Evolutionary conservation across 306 rosid genomes (phyloP).

Genomic region (Trifolium subterraneum): DNA sequence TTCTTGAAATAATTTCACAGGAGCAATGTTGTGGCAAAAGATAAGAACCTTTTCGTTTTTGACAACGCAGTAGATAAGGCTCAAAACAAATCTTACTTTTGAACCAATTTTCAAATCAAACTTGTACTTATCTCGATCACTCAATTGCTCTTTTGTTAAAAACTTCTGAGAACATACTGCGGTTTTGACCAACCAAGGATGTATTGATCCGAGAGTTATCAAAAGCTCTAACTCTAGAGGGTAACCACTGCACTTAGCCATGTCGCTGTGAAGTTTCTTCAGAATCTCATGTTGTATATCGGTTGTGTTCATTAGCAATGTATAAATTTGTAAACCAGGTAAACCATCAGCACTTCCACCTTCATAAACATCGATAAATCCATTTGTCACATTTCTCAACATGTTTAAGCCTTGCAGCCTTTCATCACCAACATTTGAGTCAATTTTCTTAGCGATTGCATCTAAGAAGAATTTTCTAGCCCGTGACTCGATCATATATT

Average conservation of each 20-base stretch:
- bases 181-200: constrained; percentile 89
- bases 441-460: constrained; percentile 77
- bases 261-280: constrained; percentile 57
- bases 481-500: constrained; percentile 60
- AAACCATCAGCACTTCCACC: constrained; percentile 75
- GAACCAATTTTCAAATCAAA: constrained; percentile 79
- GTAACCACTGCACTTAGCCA: constrained; percentile 66
- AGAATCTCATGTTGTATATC: constrained; percentile 74
- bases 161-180: constrained; percentile 75
- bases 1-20: constrained; percentile 70
- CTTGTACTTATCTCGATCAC: constrained; percentile 68
- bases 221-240: constrained; percentile 89
- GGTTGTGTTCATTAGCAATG: constrained; percentile 84
- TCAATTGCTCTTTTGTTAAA: constrained; percentile 50
- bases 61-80: constrained; percentile 74
- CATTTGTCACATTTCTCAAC: constrained; percentile 78
- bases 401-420: constrained; percentile 75
- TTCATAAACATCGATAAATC: constrained; percentile 89
- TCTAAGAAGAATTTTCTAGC: constrained; percentile 90
- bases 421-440: constrained; percentile 68
- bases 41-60: constrained; percentile 78
- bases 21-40: constrained; percentile 97
- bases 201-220: constrained; percentile 96
- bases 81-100: constrained; percentile 81
- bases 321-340: constrained; percentile 94